Evolutionary conservation across 352 stramenopile genomes (phyloP), one percentile per base, ranked within the genome.

Genomic region (Pythium aristosporum): DNA sequence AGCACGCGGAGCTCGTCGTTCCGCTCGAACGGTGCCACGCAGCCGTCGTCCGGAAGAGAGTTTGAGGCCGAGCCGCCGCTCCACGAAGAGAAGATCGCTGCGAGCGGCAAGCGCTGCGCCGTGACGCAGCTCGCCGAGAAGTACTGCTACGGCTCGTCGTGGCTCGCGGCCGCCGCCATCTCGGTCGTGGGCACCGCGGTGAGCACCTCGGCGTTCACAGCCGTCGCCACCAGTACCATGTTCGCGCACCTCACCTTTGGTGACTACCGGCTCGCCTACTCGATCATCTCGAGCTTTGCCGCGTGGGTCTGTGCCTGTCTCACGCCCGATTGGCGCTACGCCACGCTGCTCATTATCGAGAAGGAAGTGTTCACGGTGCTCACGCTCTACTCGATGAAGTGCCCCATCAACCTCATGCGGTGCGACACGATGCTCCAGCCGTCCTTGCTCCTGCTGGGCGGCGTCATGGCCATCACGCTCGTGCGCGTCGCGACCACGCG

Each of bases 351-450:
- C 41, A 69, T 80, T 32, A 13, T 82, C 11, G 67, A 85, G 58
- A 80, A 80, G 30, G 71, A 65, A 18, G 71, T 85, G 32, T 88
- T 88, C 49, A 81, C 73, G 39, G 56, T 63, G 28, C 64, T 88
- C 32, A 86, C 79, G n/a, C 50, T 91, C 37, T 75, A 85, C 63
- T 86, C 77, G 16, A 86, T 74, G 28, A 74, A 71, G 25, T 91
- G 82, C 57, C 71, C 75, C 12, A 84, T 82, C 44, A 88, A 88
- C 55, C 47, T 79, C 37, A 61, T 85, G 11, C 69, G 57, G 41
- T 91, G 82, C 60, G 65, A 71, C 57, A 54, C 67, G 28, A 25
- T 63, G 10, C 42, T 86, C 16, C 54, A 77, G 18, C 73, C 81
- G 9, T 52, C 68, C 7, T 54, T 73, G 12, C 39, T 83, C 41